These are phyloP conservation scores for Anethum foeniculum DNA, from an alignment of 140 eudicot species.

Conservation along the genomic window DNA sequence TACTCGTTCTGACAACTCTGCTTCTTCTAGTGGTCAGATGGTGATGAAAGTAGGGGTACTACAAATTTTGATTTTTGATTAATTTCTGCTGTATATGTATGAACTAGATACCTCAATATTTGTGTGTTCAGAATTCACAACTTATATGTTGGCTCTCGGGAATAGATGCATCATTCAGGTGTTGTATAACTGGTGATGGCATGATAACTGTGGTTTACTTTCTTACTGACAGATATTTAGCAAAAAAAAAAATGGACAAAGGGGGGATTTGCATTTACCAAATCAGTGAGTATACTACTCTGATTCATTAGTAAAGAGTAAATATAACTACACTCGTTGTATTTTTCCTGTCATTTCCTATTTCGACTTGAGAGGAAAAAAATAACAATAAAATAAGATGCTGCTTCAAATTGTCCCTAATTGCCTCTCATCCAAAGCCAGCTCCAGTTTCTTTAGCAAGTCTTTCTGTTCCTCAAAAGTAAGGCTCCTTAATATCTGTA, in stretches of 20 bases:
- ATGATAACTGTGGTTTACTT: neutral
- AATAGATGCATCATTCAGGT: neutral
- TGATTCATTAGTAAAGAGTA: neutral
- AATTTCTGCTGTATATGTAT: neutral
- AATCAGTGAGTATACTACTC: neutral
- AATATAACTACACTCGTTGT: neutral
- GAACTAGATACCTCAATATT: neutral
- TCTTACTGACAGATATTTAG: too few relatives aligned
- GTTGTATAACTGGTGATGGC: neutral
- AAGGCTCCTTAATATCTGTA: slow-evolving; percentile 14
- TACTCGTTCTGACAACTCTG: neutral
- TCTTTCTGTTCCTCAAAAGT: slow-evolving; percentile 9
- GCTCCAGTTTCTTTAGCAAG: slow-evolving; percentile 9
- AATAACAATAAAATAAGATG: neutral
- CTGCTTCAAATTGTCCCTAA: neutral
- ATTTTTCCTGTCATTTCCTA: neutral
- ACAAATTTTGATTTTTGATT: neutral
- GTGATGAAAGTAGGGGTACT: neutral
- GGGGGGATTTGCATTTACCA: neutral
- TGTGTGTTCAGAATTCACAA: neutral
- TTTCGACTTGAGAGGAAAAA: neutral
- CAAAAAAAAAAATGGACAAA: neutral
- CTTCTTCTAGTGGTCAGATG: neutral
- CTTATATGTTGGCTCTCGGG: neutral
- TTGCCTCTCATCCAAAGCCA: neutral